Percentiles rank a stretch among this genome's conserved stretches.
These are phyloP conservation scores for Aspergillus spinulosporus DNA, from an alignment of 2,329 filamentous ascomycete genomes.

Conservation along the genomic window DNA sequence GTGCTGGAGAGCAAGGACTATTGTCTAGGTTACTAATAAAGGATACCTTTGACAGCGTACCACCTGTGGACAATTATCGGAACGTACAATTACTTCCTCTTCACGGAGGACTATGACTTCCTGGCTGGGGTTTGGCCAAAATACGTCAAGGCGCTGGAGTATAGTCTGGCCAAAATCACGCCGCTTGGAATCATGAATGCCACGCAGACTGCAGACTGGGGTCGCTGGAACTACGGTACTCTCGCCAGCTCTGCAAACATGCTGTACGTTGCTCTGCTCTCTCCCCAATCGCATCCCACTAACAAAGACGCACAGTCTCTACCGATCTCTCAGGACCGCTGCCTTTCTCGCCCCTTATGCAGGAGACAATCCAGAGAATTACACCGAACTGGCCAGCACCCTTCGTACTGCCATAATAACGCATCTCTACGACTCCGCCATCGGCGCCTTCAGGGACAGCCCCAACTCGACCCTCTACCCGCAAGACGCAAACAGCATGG, in stretches of 20 bases:
- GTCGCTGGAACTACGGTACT: conserved; percentile 50
- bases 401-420: not conserved
- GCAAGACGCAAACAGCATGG: conserved; percentile 1
- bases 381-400: not conserved
- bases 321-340: not conserved
- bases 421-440: not conserved
- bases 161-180: conserved; percentile 39
- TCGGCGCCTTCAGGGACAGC: conserved; percentile 1
- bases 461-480: not conserved
- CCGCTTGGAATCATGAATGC: conserved; percentile 52
- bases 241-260: conserved; percentile 43
- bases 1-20: too few relatives aligned
- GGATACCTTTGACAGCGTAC: not conserved
- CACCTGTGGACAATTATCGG: not conserved
- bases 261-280: conserved; percentile 35
- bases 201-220: conserved; percentile 53
- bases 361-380: too few relatives aligned
- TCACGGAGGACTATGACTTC: not conserved
- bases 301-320: conserved; percentile 6
- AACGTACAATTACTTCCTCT: conserved; percentile 3
- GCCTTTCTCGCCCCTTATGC: conserved; percentile 18
- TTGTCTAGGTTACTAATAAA: too few relatives aligned
- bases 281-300: not conserved
- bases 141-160: not conserved
- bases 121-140: not conserved